Evolutionary conservation across 345 rosid genomes (phyloP), one percentile per base, ranked within the genome.

Genomic region (Lumnitzera racemosa): DNA sequence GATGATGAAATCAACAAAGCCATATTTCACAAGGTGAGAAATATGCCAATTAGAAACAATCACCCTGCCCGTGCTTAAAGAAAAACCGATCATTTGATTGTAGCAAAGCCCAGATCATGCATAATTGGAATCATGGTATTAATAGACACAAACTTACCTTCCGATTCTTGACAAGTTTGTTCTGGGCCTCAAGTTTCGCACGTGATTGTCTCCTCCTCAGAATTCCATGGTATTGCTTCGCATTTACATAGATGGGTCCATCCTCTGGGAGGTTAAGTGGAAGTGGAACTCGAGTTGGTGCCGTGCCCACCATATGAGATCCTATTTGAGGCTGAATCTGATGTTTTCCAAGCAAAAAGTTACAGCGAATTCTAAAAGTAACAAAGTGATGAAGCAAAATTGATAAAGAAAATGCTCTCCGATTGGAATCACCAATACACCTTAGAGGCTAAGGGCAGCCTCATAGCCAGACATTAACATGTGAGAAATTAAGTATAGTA

Each of bases 151-250:
- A 48, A 47, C 64, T n/a, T 56, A 78, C 86, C 80, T 78, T 81
- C 27, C 81, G 70, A 52, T 54, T 29, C 63, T 78, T 81, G 57
- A 71, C 66, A 15, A 75, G 75, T 67, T 76, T 75, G 70, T 78
- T 81, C 55, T 73, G 73, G 51, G 82, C 76, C 72, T 78, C 86
- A 10, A 73, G 72, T 74, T 75, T 80, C 11, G 82, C 82, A 12
- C 86, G 80, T 6, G 76, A 78, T 55, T 73, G 75, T 61, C 86
- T 78, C 66, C 86, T 73, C 43, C 81, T 69, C 11, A 81, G 75
- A 58, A 81, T 81, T 48, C 80, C 86, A 41, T 73, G 71, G 70
- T 81, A 81, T 61, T 81, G 86, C 66, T 81, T 81, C 27, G 81
- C 79, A 54, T 81, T 81, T 24, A 81, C 85, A 11, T 49, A 81